Conservation (phyloP, 2,329 filamentous ascomycete species). For the Clarireedia hainanense region DNA sequence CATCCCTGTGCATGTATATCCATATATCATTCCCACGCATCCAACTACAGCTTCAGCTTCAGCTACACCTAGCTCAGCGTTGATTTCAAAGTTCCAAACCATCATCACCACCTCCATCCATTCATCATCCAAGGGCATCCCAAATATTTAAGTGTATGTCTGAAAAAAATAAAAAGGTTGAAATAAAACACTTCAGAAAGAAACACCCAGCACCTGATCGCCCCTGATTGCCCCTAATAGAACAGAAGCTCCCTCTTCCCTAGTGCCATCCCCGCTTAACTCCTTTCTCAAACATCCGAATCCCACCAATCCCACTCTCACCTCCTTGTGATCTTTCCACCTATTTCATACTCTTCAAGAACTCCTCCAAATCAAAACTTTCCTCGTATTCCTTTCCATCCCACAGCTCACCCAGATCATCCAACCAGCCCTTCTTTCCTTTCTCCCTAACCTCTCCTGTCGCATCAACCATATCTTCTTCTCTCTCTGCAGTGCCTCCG, state of each 20-base stretch:
- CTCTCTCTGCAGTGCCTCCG: constrained; percentile 50
- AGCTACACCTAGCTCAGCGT: too few species aligned
- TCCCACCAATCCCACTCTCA: background rate
- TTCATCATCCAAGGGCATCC: too few species aligned
- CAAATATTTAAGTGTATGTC: too few species aligned
- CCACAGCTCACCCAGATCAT: constrained; percentile 93
- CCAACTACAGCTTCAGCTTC: too few species aligned
- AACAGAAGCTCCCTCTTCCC: background rate
- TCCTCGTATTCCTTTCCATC: constrained; percentile 97
- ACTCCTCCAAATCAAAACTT: constrained; percentile 92
- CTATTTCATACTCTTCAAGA: constrained; percentile 75
- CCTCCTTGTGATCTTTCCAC: background rate
- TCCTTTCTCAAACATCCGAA: background rate
- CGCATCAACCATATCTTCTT: constrained; percentile 88
- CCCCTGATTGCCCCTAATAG: too few species aligned
- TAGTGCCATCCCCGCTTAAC: background rate
- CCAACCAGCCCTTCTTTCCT: constrained; percentile 92
- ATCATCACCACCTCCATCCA: too few species aligned
- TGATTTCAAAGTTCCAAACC: too few species aligned
- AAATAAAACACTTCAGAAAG: too few species aligned
- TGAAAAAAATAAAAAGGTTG: too few species aligned
- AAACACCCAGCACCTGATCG: too few species aligned
- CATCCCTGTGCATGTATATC: background rate
- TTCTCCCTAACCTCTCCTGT: constrained; percentile 88
- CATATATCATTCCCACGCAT: too few species aligned